phyloP scores from a whole-genome alignment of 2,329 filamentous ascomycete species.

The Cryphonectria carpinicola region DNA sequence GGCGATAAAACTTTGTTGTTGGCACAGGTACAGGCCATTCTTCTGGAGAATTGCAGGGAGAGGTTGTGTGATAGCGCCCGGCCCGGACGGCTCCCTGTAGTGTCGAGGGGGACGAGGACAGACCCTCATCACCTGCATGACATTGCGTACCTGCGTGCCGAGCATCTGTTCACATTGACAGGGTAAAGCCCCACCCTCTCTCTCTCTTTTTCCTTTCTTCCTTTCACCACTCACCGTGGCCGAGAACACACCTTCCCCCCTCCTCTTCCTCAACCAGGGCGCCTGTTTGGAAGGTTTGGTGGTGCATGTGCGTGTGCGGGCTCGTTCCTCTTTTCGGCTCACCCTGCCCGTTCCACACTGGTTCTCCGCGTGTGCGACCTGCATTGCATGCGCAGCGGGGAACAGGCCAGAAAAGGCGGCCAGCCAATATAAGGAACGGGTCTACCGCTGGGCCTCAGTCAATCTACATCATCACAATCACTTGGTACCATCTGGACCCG shows the following conservation, averaged over 20 bases:
- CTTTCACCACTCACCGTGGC: slow-evolving; percentile 14
- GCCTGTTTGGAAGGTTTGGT: background rate
- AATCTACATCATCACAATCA: slow-evolving; percentile 33
- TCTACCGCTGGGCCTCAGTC: slow-evolving; percentile 48
- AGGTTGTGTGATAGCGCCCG: slow-evolving; percentile 23
- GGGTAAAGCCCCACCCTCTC: slow-evolving; percentile 17
- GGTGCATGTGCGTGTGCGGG: background rate
- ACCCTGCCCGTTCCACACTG: slow-evolving; percentile 21
- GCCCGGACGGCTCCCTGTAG: slow-evolving; percentile 9
- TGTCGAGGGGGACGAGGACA: slow-evolving; percentile 8
- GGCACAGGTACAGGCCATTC: slow-evolving; percentile 3
- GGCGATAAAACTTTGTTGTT: slow-evolving; percentile 7
- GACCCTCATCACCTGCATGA: slow-evolving; percentile 23
- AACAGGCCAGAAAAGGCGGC: slow-evolving; percentile 41
- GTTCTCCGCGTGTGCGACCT: slow-evolving; percentile 37
- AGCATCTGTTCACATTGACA: slow-evolving; percentile 15
- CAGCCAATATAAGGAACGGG: slow-evolving; percentile 59
- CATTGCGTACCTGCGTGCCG: slow-evolving; percentile 24
- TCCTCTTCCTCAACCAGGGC: background rate
- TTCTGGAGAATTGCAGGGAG: background rate
- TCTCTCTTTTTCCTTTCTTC: background rate
- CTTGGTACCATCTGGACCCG: slow-evolving; percentile 14
- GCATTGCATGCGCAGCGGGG: slow-evolving; percentile 40
- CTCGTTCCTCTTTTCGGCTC: background rate
- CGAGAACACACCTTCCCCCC: background rate